phyloP scores from a whole-genome alignment of 2,329 filamentous ascomycete species.

The Bipolaris victoriae region DNA sequence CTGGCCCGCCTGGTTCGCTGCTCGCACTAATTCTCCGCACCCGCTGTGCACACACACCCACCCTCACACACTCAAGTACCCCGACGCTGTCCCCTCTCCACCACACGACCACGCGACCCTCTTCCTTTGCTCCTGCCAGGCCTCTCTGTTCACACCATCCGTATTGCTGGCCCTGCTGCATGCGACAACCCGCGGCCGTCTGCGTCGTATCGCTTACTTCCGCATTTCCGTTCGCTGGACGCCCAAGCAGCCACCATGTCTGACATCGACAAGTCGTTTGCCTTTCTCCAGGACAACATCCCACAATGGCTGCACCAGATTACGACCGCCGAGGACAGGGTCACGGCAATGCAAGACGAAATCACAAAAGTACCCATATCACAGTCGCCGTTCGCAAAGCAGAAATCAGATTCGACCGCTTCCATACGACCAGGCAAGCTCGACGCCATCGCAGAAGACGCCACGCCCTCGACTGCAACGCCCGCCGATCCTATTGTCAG shows the following conservation, averaged over 20 bases:
- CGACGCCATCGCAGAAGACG: constrained; percentile 31
- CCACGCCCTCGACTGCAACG: constrained; percentile 18
- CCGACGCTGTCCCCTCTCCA: not conserved
- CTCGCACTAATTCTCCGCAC: constrained; percentile 15
- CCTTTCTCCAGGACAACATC: constrained; percentile 47
- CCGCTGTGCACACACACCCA: constrained; percentile 1
- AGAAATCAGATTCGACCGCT: constrained; percentile 44
- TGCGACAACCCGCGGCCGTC: constrained; percentile 8
- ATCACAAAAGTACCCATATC: constrained; percentile 38
- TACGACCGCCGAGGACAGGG: constrained; percentile 39
- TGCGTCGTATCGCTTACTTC: constrained; percentile 2
- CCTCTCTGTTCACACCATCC: constrained; percentile 4
- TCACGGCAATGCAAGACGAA: constrained; percentile 44
- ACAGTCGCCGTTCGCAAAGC: constrained; percentile 37
- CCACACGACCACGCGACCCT: constrained; percentile 1
- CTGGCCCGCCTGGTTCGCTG: constrained; percentile 4
- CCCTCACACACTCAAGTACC: not conserved
- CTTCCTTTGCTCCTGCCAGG: constrained; percentile 20
- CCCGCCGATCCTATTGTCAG: constrained; percentile 27
- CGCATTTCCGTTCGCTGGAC: constrained; percentile 2
- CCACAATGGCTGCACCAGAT: constrained; percentile 48
- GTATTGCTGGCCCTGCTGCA: constrained; percentile 2
- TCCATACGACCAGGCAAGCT: constrained; percentile 42
- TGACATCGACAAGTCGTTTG: constrained; percentile 47
- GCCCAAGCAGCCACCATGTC: constrained; percentile 40